Conservation (phyloP, 1,139 yeast species). For the Nakaseomyces nivariensis region DNA sequence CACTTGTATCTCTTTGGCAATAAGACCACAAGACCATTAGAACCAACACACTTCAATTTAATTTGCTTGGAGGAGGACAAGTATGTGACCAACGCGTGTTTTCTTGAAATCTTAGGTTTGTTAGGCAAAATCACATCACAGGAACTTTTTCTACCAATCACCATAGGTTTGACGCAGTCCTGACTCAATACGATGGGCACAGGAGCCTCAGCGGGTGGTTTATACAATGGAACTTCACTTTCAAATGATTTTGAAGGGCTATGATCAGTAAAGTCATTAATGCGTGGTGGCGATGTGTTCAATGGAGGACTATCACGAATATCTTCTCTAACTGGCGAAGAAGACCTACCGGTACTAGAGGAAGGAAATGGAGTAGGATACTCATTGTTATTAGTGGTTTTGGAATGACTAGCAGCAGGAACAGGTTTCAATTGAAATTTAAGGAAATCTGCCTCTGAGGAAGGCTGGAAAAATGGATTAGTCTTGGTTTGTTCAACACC, state of each 20-base stretch:
- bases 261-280: not conserved
- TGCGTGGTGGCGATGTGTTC: slow-evolving; percentile 1
- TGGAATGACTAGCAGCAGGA: not conserved
- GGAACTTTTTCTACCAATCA: slow-evolving; percentile 25
- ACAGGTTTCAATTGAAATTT: not conserved
- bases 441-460: not conserved
- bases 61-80: slow-evolving; percentile 22
- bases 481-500: not conserved
- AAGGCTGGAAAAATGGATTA: slow-evolving; percentile 1
- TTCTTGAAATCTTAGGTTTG: slow-evolving; percentile 25
- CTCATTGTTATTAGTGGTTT: slow-evolving; percentile 2
- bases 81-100: slow-evolving; percentile 27
- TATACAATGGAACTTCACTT: not conserved
- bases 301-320: slow-evolving; percentile 13
- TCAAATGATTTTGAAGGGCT: not conserved
- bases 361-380: slow-evolving; percentile 50
- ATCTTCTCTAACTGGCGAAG: slow-evolving; percentile 23
- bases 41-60: slow-evolving; percentile 31
- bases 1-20: slow-evolving; percentile 24
- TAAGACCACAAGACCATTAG: slow-evolving; percentile 29
- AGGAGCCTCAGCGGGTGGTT: not conserved
- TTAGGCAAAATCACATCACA: slow-evolving; percentile 28
- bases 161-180: slow-evolving; percentile 7
- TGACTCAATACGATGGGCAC: not conserved
- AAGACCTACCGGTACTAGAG: slow-evolving; percentile 41